Evolutionary conservation across 805 yeast species (phyloP), one percentile per base, ranked within the genome.

Genomic region (Kodamaea nitidulidarum): DNA sequence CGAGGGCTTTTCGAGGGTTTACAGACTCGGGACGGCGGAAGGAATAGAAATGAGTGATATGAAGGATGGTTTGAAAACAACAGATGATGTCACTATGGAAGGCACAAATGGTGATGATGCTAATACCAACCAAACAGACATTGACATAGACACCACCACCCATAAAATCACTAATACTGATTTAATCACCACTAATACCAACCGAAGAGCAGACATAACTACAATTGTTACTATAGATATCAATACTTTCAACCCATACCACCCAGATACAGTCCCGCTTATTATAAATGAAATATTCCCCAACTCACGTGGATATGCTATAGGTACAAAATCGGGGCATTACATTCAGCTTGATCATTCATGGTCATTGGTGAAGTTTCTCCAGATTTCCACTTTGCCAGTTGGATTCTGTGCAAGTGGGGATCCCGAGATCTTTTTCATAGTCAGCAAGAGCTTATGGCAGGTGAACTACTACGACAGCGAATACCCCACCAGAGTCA

Each of bases 251-350:
- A 42, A 37, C 15, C 46, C 48, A 12, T 36, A 44, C 15, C 21
- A 26, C 12, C 27, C 20, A 16, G 30, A 18, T 9, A 24, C 31
- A 9, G 28, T 36, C 9, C 17, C 22, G 18, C 37, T 25, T 7
- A 24, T 39, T n/a, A 24, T 35, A 18, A 34, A 53, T 31, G 60
- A 53, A 37, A 41, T 54, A 3, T 7, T 39, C 2, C 41, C 35
- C 11, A 20, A n/a, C 2, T 26, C 32, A 4, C 15, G 38, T 2
- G 38, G 38, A 10, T 18, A 61, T 1, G 48, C 47, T 12, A 41
- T 67, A 20, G 71, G 71, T 1, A 51, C 71, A 1, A 55, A 54
- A 33, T 58, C 58, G 22, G 73, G 73, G 0, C 51, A 45, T 25
- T 52, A 49, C 17, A 40, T 61, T 12, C 46, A 41, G 11, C 47